Evolutionary conservation across 148 eudicot genomes (phyloP).

Genomic region (Rhododendron kiyosumense): DNA sequence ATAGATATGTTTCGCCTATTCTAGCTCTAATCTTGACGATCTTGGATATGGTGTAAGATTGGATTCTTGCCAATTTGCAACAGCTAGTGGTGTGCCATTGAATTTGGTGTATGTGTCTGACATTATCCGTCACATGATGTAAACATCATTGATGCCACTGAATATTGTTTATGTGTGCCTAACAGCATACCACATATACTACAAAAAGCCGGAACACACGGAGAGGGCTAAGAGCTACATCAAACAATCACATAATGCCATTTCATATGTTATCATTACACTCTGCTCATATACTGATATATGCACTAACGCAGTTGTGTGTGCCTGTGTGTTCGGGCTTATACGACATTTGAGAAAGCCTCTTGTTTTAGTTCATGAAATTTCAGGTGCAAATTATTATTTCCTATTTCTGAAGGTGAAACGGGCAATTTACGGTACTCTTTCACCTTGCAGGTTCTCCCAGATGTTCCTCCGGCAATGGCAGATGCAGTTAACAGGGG

Average conservation of each 20-base stretch:
- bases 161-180: neutral
- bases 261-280: neutral
- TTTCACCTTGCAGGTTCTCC: constrained; percentile 57
- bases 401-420: neutral
- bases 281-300: neutral
- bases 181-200: neutral
- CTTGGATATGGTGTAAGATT: neutral
- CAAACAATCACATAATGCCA: neutral
- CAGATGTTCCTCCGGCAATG: constrained; percentile 94
- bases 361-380: neutral
- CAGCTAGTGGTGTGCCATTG: neutral
- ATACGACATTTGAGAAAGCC: neutral
- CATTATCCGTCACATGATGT: neutral
- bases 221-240: neutral
- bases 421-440: neutral
- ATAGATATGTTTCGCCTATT: neutral
- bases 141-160: neutral
- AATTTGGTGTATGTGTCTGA: neutral
- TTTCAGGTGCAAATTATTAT: neutral
- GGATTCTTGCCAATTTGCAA: neutral
- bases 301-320: neutral
- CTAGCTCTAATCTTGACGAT: neutral
- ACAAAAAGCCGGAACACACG: neutral
- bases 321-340: neutral
- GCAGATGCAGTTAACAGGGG: constrained; percentile 90